A percentile compares a stretch with the other conserved stretches of the same genome.
Evolutionary conservation across 192 early-diverging fungal genomes (phyloP).

Genomic region (Backusella tuberculispora): DNA sequence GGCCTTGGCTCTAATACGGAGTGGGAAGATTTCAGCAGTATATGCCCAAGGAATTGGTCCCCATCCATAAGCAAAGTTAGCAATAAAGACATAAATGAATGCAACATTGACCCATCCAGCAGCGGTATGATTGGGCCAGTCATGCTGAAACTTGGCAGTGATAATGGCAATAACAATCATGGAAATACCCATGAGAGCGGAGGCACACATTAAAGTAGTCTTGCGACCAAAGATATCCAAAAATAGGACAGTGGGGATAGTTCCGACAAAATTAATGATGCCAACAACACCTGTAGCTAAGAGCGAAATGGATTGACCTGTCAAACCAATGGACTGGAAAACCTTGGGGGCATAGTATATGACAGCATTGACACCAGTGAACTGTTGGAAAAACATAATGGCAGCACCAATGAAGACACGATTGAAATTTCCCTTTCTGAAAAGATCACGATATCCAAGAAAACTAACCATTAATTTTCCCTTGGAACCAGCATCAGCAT

Average conservation of each 20-base stretch:
- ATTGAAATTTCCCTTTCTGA: constrained; percentile 54
- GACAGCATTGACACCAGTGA: constrained; percentile 76
- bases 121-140: constrained; percentile 30
- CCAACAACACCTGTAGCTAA: constrained; percentile 68
- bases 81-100: constrained; percentile 71
- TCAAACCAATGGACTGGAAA: constrained; percentile 61
- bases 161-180: constrained; percentile 46
- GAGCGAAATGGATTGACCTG: constrained; percentile 46
- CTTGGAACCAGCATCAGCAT: constrained; percentile 9
- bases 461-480: constrained; percentile 26
- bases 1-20: constrained; percentile 79
- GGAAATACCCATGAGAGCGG: constrained; percentile 38
- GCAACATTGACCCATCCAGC: constrained; percentile 52
- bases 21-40: constrained; percentile 74
- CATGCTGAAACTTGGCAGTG: constrained; percentile 43
- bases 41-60: constrained; percentile 73
- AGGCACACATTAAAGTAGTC: constrained; percentile 65
- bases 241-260: constrained; percentile 72
- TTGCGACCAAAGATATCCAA: constrained; percentile 75
- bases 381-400: constrained; percentile 71
- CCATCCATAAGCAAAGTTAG: constrained; percentile 61
- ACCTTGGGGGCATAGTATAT: constrained; percentile 73
- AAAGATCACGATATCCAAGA: constrained; percentile 48
- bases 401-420: constrained; percentile 56
- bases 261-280: constrained; percentile 73